These are phyloP conservation scores for Posidonia oceanica DNA, from an alignment of 116 monocot genomes.

Conservation along the genomic window DNA sequence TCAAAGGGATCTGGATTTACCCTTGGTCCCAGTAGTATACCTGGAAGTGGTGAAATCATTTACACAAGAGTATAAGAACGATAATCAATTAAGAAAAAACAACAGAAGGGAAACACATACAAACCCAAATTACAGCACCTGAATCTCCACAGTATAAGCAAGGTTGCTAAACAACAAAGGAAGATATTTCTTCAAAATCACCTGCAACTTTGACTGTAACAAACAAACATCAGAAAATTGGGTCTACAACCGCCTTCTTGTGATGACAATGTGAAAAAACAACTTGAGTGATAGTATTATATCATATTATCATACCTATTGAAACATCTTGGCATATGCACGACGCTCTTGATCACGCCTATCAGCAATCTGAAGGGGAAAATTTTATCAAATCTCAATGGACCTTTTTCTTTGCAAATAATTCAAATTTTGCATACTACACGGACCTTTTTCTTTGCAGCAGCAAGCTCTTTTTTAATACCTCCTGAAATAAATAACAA, in stretches of 20 bases:
- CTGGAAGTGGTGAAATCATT: not conserved
- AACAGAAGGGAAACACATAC: not conserved
- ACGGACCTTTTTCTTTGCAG: slow-evolving; percentile 73
- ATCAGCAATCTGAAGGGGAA: slow-evolving; percentile 59
- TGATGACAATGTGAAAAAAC: not conserved
- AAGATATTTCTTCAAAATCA: not conserved
- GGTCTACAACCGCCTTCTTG: not conserved
- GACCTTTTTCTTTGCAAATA: not conserved
- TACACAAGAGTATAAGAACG: not conserved
- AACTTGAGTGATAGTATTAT: not conserved
- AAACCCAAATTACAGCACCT: not conserved
- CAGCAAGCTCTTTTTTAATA: slow-evolving; percentile 78
- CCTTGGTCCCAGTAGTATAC: slow-evolving; percentile 5
- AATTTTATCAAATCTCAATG: not conserved
- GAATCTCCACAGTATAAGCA: not conserved
- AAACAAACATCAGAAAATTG: not conserved
- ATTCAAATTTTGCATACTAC: not conserved
- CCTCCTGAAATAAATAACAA: slow-evolving; percentile 35
- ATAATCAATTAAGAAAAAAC: not conserved
- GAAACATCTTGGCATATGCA: slow-evolving; percentile 82
- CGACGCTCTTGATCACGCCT: slow-evolving; percentile 57
- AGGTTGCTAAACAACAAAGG: not conserved
- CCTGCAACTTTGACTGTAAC: not conserved
- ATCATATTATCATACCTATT: slow-evolving; percentile 7
- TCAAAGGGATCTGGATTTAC: slow-evolving; percentile 7